phyloP scores from a whole-genome alignment of 2,329 filamentous ascomycete species.

The Orbilia brochopaga region DNA sequence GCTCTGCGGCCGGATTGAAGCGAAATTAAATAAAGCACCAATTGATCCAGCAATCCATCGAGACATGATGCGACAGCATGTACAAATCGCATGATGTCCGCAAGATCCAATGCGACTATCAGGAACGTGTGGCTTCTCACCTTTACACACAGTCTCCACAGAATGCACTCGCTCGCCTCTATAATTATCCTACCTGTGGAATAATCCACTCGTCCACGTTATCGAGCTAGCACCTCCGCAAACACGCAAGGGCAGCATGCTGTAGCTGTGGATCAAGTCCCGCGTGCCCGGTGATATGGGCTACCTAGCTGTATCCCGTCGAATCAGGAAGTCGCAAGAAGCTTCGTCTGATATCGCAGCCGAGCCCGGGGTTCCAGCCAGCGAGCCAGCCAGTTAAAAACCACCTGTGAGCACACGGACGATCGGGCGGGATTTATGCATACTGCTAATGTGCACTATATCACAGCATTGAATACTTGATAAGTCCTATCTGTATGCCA shows the following conservation, averaged over 20 bases:
- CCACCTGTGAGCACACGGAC: neutral
- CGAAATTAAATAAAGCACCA: too few relatives aligned
- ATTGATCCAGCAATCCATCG: neutral
- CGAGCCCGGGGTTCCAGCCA: constrained; percentile 24
- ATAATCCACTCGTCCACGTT: neutral
- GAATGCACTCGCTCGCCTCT: too few relatives aligned
- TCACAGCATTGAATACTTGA: too few relatives aligned
- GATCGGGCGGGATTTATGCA: neutral
- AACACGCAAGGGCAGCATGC: neutral
- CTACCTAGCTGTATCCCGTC: constrained; percentile 49
- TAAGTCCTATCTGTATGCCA: neutral
- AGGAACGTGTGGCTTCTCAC: neutral
- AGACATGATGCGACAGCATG: neutral
- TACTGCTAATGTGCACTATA: too few relatives aligned
- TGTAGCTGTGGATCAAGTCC: neutral
- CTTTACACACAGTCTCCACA: neutral
- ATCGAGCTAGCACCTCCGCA: neutral
- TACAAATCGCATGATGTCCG: too few relatives aligned
- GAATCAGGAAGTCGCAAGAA: constrained; percentile 48
- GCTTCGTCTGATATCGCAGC: constrained; percentile 49
- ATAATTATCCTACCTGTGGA: too few relatives aligned
- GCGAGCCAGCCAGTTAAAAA: too few relatives aligned
- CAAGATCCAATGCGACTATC: too few relatives aligned
- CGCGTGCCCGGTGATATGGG: constrained; percentile 38
- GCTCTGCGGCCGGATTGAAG: too few relatives aligned